These are phyloP conservation scores for Akebia trifoliata DNA, from an alignment of 164 flowering plant species.

Conservation along the genomic window DNA sequence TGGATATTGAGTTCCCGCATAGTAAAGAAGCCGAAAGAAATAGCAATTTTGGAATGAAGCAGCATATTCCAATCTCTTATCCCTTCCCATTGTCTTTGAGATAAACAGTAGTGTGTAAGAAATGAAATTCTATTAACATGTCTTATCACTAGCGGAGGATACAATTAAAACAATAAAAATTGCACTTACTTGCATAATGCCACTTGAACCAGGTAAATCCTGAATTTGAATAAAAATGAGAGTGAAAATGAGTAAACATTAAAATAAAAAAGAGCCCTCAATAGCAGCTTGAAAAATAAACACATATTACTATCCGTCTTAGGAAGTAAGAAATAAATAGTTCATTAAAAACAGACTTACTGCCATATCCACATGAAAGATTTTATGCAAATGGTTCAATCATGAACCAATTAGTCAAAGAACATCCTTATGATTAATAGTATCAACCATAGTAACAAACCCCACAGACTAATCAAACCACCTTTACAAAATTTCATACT, in stretches of 20 bases:
- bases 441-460: no score
- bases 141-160: neutral
- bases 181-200: constrained; percentile 89
- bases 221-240: constrained; percentile 22
- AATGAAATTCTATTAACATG: neutral
- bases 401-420: neutral
- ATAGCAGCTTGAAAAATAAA: no score
- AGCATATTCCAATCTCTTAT: constrained; percentile 87
- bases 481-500: no score
- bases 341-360: neutral
- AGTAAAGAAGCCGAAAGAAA: constrained; percentile 83
- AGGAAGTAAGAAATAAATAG: neutral
- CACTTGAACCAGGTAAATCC: constrained; percentile 95
- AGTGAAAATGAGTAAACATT: neutral
- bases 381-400: neutral
- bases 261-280: no score
- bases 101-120: constrained; percentile 16
- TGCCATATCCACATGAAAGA: neutral
- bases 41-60: constrained; percentile 81
- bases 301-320: no score
- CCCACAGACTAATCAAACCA: no score
- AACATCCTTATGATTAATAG: neutral
- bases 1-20: constrained; percentile 93
- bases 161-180: neutral
- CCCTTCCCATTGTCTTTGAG: constrained; percentile 87